phyloP scores from a whole-genome alignment of 441 rosid genomes.

The Eruca vesicaria region DNA sequence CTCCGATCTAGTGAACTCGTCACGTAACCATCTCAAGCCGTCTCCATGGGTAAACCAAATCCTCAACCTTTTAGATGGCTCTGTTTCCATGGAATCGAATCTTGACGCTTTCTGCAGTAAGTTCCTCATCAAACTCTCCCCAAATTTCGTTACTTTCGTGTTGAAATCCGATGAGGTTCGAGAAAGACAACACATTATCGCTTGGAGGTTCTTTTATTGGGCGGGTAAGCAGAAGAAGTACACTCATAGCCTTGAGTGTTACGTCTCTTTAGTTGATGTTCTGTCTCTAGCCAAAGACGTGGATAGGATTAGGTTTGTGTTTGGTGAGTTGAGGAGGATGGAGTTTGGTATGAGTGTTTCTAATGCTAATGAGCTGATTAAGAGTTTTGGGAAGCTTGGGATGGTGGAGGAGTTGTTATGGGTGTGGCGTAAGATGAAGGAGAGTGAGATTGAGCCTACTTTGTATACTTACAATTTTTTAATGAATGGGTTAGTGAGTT shows the following conservation, averaged over 20 bases:
- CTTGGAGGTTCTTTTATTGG: slow-evolving; percentile 73
- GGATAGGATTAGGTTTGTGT: slow-evolving; percentile 46
- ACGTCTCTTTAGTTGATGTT: slow-evolving; percentile 59
- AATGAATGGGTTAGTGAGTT: slow-evolving; percentile 75
- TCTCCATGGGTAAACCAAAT: slow-evolving; percentile 81
- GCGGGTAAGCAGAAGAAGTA: slow-evolving; percentile 71
- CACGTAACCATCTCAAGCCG: slow-evolving; percentile 40
- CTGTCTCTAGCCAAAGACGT: slow-evolving; percentile 47
- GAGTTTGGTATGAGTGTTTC: slow-evolving; percentile 47
- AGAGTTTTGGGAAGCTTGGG: slow-evolving; percentile 66
- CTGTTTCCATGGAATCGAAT: slow-evolving; percentile 62
- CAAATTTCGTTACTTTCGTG: slow-evolving; percentile 58
- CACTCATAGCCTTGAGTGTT: slow-evolving; percentile 62
- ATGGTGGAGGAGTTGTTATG: slow-evolving; percentile 83
- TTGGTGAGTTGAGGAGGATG: slow-evolving; percentile 37
- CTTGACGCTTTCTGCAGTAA: slow-evolving; percentile 49
- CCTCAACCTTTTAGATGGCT: slow-evolving; percentile 58
- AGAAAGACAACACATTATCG: slow-evolving; percentile 40
- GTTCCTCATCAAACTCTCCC: slow-evolving; percentile 65
- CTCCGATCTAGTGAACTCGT: slow-evolving; percentile 48
- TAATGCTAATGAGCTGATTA: slow-evolving; percentile 50
- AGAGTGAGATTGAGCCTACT: slow-evolving; percentile 66
- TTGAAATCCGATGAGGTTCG: slow-evolving; percentile 48
- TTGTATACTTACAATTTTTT: slow-evolving; percentile 62
- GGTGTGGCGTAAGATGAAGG: slow-evolving; percentile 79